phyloP scores from a whole-genome alignment of 2,329 filamentous ascomycete species.

The Aspergillus vadensis region DNA sequence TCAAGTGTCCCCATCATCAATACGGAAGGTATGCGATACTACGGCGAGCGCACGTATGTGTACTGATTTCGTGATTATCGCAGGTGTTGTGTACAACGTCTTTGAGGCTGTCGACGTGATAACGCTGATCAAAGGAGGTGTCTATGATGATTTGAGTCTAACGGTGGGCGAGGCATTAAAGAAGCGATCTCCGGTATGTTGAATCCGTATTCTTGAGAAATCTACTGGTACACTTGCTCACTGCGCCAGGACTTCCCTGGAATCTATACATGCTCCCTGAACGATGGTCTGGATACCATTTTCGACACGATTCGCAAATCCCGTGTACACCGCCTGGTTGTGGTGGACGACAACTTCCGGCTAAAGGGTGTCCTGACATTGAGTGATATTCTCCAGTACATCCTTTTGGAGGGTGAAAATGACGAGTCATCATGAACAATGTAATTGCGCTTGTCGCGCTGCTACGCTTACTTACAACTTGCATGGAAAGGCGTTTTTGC shows the following conservation, averaged over 20 bases:
- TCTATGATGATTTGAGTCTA: constrained; percentile 85
- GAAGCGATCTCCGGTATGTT: constrained; percentile 72
- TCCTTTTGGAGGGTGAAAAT: constrained; percentile 77
- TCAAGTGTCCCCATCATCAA: constrained; percentile 94
- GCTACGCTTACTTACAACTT: constrained; percentile 30
- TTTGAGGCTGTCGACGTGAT: constrained; percentile 99
- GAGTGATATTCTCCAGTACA: constrained; percentile 95
- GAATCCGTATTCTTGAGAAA: no score
- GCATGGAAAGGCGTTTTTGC: constrained; percentile 38
- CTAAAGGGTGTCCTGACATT: constrained; percentile 88
- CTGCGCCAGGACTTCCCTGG: constrained; percentile 75
- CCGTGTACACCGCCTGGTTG: constrained; percentile 86
- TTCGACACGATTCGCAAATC: constrained; percentile 97
- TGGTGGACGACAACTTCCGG: constrained; percentile 85
- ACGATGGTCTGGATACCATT: constrained; percentile 90
- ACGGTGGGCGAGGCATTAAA: constrained; percentile 86
- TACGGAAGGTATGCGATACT: constrained; percentile 56
- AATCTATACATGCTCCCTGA: constrained; percentile 91
- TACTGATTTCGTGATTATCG: not conserved
- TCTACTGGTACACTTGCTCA: constrained; percentile 14
- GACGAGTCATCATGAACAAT: constrained; percentile 47
- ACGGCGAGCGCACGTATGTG: not conserved
- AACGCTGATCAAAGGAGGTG: constrained; percentile 87
- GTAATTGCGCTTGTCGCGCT: constrained; percentile 9
- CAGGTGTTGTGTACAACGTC: constrained; percentile 80